Conservation (phyloP, 179 eudicot species). For the Beta lomatogona region DNA sequence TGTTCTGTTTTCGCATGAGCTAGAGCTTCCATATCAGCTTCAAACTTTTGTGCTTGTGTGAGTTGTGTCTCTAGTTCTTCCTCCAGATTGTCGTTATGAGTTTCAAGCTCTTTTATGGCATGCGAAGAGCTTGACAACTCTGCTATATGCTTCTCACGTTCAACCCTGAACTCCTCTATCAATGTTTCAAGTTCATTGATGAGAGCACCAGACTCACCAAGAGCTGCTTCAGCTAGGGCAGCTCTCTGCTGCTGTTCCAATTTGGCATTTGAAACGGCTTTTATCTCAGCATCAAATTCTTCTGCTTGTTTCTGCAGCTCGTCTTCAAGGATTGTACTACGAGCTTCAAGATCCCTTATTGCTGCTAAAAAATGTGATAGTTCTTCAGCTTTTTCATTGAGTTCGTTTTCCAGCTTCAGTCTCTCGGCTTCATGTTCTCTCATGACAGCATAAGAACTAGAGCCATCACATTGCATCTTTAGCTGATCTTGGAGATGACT, state of each 20-base stretch:
- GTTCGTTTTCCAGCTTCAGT: conserved; percentile 62
- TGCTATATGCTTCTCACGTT: conserved; percentile 43
- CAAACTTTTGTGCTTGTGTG: conserved; percentile 51
- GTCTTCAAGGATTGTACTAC: conserved; percentile 45
- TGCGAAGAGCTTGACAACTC: conserved; percentile 47
- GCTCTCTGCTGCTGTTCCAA: conserved; percentile 70
- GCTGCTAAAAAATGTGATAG: conserved; percentile 48
- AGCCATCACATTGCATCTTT: conserved; percentile 80
- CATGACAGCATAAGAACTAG: conserved; percentile 51
- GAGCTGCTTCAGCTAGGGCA: conserved; percentile 60
- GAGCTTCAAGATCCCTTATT: conserved; percentile 55
- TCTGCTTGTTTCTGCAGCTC: conserved; percentile 58
- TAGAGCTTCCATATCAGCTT: conserved; percentile 68
- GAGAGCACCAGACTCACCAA: conserved; percentile 33
- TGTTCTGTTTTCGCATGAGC: conserved; percentile 54
- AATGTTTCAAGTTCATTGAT: conserved; percentile 53
- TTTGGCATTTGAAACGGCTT: conserved; percentile 42
- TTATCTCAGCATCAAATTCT: conserved; percentile 57
- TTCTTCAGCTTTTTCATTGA: conserved; percentile 53
- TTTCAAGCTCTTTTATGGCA: conserved; percentile 51
- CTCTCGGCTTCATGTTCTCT: conserved; percentile 58
- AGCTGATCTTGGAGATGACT: conserved; percentile 79
- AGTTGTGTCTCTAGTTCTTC: conserved; percentile 60
- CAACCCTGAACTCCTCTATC: conserved; percentile 54
- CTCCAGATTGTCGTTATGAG: conserved; percentile 41